These are phyloP conservation scores for Dendrothele bispora DNA, from an alignment of 768 basidiomycete species.

Conservation along the genomic window DNA sequence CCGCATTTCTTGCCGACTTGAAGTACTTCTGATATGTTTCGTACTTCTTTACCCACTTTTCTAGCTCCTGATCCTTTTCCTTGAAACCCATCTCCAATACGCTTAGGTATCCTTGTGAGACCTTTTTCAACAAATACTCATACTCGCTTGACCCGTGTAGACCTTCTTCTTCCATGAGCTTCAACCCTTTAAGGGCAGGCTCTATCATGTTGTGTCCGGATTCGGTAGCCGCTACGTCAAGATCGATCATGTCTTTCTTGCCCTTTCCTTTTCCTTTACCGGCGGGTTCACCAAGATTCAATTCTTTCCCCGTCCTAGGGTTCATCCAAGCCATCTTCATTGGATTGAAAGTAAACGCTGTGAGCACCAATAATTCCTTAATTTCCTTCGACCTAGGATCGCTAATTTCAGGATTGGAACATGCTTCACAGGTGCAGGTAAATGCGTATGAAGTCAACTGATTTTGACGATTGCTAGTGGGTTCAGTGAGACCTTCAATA, in stretches of 20 bases:
- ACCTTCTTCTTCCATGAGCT: not conserved
- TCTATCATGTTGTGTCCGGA: not conserved
- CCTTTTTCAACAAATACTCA: no score
- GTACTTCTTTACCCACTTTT: no score
- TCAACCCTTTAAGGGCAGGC: not conserved
- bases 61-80: no score
- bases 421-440: not conserved
- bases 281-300: no score
- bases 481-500: conserved; percentile 37
- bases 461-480: conserved; percentile 5
- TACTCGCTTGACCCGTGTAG: not conserved
- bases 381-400: not conserved
- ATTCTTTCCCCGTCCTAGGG: not conserved
- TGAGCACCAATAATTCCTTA: not conserved
- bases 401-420: not conserved
- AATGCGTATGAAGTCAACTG: not conserved
- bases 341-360: not conserved
- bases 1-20: no score
- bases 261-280: no score
- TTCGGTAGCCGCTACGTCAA: no score
- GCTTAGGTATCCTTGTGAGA: no score
- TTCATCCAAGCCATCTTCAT: not conserved
- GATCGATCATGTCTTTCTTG: no score
- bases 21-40: no score
- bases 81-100: no score